Conservation (phyloP, 352 stramenopile genomes). For the Phytophthora pinifolia region DNA sequence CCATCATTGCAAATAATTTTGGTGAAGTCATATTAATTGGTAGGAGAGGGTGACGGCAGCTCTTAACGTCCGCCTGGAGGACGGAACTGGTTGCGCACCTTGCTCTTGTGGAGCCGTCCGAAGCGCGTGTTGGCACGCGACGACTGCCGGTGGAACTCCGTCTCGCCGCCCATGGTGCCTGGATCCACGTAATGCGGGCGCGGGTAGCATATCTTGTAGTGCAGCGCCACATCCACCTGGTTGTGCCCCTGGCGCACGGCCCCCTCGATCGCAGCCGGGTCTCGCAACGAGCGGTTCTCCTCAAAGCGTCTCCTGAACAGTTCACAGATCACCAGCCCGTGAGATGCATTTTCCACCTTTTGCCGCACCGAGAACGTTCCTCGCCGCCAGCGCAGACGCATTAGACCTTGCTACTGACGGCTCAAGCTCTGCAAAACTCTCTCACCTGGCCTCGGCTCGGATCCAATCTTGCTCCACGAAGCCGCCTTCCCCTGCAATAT, state of each 20-base stretch:
- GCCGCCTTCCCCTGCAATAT: slow-evolving; percentile 59
- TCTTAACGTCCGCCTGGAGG: slow-evolving; percentile 19
- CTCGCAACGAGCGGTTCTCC: slow-evolving; percentile 46
- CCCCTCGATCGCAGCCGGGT: slow-evolving; percentile 41
- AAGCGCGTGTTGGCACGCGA: slow-evolving; percentile 54
- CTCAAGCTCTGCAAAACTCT: neutral
- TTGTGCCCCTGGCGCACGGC: slow-evolving; percentile 59
- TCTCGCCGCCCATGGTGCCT: slow-evolving; percentile 74
- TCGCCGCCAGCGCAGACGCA: slow-evolving; percentile 1
- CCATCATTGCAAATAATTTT: too few relatives aligned
- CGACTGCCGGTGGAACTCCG: slow-evolving; percentile 61
- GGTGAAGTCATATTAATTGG: slow-evolving; percentile 10
- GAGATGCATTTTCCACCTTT: slow-evolving; percentile 25
- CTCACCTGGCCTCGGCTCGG: slow-evolving; percentile 57
- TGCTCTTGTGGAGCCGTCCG: slow-evolving; percentile 41
- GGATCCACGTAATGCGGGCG: slow-evolving; percentile 77
- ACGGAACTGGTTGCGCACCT: slow-evolving; percentile 51
- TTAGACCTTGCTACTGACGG: too few relatives aligned
- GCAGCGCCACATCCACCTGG: slow-evolving; percentile 76
- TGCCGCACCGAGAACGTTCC: slow-evolving; percentile 15
- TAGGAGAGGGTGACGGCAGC: neutral
- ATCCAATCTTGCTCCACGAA: slow-evolving; percentile 67
- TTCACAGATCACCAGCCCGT: slow-evolving; percentile 1
- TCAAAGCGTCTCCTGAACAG: slow-evolving; percentile 55
- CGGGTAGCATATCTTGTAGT: slow-evolving; percentile 87